These are phyloP conservation scores for Magnolia officinalis DNA, from an alignment of 164 flowering plant species.

Conservation along the genomic window DNA sequence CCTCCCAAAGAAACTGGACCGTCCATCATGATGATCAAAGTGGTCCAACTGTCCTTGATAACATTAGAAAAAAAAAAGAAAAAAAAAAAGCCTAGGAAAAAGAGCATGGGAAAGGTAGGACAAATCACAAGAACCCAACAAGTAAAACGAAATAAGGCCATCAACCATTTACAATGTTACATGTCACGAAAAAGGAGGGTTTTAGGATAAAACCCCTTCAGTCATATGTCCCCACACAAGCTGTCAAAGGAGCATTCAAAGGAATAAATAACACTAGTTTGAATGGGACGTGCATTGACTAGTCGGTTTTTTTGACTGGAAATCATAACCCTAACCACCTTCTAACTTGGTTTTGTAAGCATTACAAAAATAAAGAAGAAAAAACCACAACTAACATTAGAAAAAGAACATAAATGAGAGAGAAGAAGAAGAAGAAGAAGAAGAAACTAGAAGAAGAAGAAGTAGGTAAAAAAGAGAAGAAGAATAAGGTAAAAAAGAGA, in stretches of 20 bases:
- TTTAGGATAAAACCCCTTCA: not conserved
- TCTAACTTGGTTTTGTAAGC: too few relatives aligned
- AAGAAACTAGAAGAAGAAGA: not conserved
- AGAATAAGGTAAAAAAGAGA: not conserved
- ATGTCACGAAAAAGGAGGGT: not conserved
- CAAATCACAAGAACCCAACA: not conserved
- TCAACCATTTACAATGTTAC: not conserved
- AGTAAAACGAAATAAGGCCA: not conserved
- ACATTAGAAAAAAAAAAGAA: not conserved
- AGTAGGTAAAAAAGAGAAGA: not conserved
- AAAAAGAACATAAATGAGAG: not conserved
- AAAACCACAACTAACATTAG: not conserved
- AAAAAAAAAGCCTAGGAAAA: not conserved
- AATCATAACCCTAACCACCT: not conserved
- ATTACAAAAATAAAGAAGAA: not conserved
- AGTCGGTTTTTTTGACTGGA: constrained; percentile 11
- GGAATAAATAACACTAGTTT: constrained; percentile 21
- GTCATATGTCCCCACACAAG: not conserved
- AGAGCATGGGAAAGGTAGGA: not conserved
- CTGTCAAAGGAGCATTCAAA: constrained; percentile 32
- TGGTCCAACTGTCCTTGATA: not conserved
- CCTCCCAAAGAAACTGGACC: constrained; percentile 8
- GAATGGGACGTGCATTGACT: constrained; percentile 26
- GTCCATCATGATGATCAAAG: not conserved
- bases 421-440: not conserved